phyloP scores from a whole-genome alignment of 768 basidiomycete genomes.

The Pleurotus ostreatus region DNA sequence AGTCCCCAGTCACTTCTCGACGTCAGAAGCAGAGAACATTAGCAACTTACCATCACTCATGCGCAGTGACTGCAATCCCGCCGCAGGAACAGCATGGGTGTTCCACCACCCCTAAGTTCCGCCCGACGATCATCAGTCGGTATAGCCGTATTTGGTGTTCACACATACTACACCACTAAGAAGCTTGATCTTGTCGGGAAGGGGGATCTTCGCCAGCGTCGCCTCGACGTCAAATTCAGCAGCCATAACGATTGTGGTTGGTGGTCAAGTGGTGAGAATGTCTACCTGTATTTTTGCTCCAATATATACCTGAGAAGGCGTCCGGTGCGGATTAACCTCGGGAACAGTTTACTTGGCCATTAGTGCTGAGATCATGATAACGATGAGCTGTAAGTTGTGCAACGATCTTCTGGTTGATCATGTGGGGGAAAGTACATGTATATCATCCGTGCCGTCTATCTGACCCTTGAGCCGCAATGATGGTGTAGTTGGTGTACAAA shows the following conservation, averaged over 20 bases:
- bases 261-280: not conserved
- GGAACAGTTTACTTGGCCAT: not conserved
- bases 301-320: not conserved
- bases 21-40: not conserved
- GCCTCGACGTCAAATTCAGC: slow-evolving; percentile 31
- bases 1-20: not conserved
- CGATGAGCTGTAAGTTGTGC: not conserved
- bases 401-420: not conserved
- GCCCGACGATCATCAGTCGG: not conserved
- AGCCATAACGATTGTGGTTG: slow-evolving; percentile 15
- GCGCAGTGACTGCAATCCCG: slow-evolving; percentile 36
- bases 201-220: slow-evolving; percentile 30
- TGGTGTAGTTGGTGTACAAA: not conserved
- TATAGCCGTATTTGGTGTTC: not conserved
- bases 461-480: not conserved
- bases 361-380: not conserved
- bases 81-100: slow-evolving; percentile 36
- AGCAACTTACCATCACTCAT: slow-evolving; percentile 39
- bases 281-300: not conserved
- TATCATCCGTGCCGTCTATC: not conserved
- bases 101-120: slow-evolving; percentile 42
- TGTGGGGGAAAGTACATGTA: not conserved
- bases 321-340: not conserved
- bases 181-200: slow-evolving; percentile 41
- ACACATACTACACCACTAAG: slow-evolving; percentile 34